Conservation (phyloP, 225 moss, liverwort and hornwort genomes). For the Physcomitrellopsis africana region DNA sequence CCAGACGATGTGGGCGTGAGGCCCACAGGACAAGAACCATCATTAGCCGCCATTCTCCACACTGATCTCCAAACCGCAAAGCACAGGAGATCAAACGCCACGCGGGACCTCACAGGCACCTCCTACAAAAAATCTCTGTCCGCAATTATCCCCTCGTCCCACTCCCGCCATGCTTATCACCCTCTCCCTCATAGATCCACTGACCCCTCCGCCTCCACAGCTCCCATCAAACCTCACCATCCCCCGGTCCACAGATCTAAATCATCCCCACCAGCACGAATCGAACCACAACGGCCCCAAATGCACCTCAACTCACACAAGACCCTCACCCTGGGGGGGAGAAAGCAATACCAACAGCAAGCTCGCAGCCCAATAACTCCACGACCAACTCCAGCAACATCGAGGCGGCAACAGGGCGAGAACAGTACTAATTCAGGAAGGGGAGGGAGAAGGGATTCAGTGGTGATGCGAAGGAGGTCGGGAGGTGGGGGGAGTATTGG, state of each 20-base stretch:
- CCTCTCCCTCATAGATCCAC: neutral
- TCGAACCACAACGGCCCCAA: neutral
- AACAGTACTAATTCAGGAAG: no score
- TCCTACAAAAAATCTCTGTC: neutral
- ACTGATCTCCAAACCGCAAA: neutral
- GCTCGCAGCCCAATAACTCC: no score
- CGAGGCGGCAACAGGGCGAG: no score
- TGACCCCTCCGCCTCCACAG: neutral
- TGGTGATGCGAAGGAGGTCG: no score
- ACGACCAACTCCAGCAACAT: no score
- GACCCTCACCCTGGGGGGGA: neutral
- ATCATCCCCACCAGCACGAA: neutral
- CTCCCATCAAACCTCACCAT: neutral
- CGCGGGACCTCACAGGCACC: neutral
- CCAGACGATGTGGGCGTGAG: constrained; percentile 11
- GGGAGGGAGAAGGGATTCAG: no score
- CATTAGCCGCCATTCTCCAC: constrained; percentile 28
- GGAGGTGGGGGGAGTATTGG: no score
- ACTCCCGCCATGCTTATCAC: neutral
- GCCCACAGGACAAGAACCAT: constrained; percentile 27
- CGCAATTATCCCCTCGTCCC: neutral
- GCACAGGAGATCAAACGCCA: neutral
- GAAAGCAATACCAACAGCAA: no score
- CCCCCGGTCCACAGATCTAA: neutral
- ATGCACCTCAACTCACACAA: neutral